Evolutionary conservation across 2,329 filamentous ascomycete genomes (phyloP), one percentile per base, ranked within the genome.

Genomic region (Phaeosphaeriaceae sp.): DNA sequence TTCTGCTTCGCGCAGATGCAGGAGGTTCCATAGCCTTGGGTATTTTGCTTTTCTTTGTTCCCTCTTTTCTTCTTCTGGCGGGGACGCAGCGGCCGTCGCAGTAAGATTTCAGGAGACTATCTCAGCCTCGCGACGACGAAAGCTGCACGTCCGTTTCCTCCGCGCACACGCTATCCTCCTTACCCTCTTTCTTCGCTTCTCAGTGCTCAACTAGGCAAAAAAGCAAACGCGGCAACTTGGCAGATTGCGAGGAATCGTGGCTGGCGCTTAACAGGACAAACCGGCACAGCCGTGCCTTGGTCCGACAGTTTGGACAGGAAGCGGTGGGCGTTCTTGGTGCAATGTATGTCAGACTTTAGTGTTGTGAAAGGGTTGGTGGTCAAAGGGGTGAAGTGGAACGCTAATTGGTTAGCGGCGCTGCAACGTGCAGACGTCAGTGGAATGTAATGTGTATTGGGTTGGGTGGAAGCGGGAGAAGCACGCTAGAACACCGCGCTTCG

Each of bases 321-420:
- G 51, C 50, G 51, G 46, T 44, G 47, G 55, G 44, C 42, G 41
- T 48, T 33, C 1, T 22, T n/a, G 31, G 36, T 45, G 7, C 24
- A 19, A 45, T 51, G 46, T 58, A 31, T 36, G 55, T 58, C 33
- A 58, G 55, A 58, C 31, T 54, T 58, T 58, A 58, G 55, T 40
- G 33, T n/a, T 48, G 50, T 25, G 0, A n/a, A 24, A 24, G 19
- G 20, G 36, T 17, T 15, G 19, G 42, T 25, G n/a, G n/a, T n/a
- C n/a, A n/a, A n/a, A n/a, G n/a, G n/a, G n/a, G n/a, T n/a, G n/a
- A n/a, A n/a, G n/a, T n/a, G n/a, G n/a, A n/a, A n/a, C n/a, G n/a
- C n/a, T 17, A 40, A n/a, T 15, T 17, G 36, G 4, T n/a, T 40
- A 40, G 36, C 11, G 36, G 13, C 36, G 17, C 15, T 40, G 36